phyloP scores from a whole-genome alignment of 1,284 basidiomycete species.

The Boletus sp. region DNA sequence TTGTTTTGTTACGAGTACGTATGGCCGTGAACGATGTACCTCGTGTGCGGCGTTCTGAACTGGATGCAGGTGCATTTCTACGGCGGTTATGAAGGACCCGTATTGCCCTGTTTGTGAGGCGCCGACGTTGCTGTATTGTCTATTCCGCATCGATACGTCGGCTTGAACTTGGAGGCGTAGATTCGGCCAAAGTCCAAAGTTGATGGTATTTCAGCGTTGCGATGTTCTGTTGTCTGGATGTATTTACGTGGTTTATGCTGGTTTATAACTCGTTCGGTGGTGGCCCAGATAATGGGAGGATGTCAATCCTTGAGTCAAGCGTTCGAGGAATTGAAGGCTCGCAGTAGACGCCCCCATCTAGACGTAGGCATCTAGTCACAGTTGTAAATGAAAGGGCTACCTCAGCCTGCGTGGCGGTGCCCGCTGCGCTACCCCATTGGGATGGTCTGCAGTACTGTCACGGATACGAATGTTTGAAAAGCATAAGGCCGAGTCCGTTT shows the following conservation, averaged over 20 bases:
- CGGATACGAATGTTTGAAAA: too few species aligned
- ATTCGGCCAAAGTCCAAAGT: background rate
- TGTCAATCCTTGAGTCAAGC: too few species aligned
- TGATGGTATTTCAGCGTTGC: background rate
- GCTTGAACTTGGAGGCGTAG: constrained; percentile 14
- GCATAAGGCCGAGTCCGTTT: too few species aligned
- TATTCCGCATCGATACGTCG: constrained; percentile 33
- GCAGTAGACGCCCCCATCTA: too few species aligned
- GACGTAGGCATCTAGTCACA: too few species aligned
- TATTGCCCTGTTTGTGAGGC: constrained; percentile 32
- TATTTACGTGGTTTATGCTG: constrained; percentile 13
- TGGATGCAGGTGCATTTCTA: constrained; percentile 29
- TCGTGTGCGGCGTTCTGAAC: constrained; percentile 12
- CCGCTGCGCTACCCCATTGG: too few species aligned
- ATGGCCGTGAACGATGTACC: background rate
- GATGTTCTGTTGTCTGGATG: background rate
- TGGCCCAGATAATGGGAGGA: too few species aligned
- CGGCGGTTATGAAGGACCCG: constrained; percentile 29
- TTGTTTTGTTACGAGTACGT: constrained; percentile 34
- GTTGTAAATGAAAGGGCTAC: too few species aligned
- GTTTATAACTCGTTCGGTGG: background rate
- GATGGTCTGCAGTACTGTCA: too few species aligned
- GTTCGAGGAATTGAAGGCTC: too few species aligned
- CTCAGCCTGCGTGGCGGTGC: too few species aligned
- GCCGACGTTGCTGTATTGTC: constrained; percentile 31